phyloP scores from a whole-genome alignment of 768 basidiomycete genomes.

The Hemileccinum impolitum region DNA sequence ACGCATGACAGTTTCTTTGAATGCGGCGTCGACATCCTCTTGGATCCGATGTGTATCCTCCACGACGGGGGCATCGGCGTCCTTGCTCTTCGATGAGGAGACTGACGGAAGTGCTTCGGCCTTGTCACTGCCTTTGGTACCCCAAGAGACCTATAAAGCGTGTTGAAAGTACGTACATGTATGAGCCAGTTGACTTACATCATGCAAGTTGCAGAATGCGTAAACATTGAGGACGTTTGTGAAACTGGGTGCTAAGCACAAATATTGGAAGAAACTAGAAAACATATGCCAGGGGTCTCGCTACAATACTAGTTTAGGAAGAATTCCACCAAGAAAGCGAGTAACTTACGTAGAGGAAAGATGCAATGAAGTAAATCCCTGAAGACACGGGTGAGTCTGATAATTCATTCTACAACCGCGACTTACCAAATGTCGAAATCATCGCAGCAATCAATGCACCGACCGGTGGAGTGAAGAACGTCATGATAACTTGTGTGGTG shows the following conservation, averaged over 20 bases:
- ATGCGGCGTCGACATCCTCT: slow-evolving; percentile 86
- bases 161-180: neutral
- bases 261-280: slow-evolving; percentile 88
- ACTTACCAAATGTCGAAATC: slow-evolving; percentile 78
- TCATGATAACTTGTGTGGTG: slow-evolving; percentile 44
- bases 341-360: slow-evolving; percentile 75
- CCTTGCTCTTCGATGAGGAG: slow-evolving; percentile 78
- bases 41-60: slow-evolving; percentile 81
- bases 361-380: slow-evolving; percentile 81
- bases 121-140: slow-evolving; percentile 94
- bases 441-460: slow-evolving; percentile 84
- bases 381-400: slow-evolving; percentile 8
- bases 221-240: slow-evolving; percentile 95
- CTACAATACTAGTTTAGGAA: slow-evolving; percentile 35
- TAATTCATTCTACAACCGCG: neutral
- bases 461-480: slow-evolving; percentile 72
- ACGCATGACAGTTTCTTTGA: slow-evolving; percentile 88
- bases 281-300: slow-evolving; percentile 99
- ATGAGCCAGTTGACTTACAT: slow-evolving; percentile 43
- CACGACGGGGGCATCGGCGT: slow-evolving; percentile 71
- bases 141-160: slow-evolving; percentile 72
- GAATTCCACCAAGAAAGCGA: neutral
- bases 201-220: slow-evolving; percentile 95
- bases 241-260: slow-evolving; percentile 88
- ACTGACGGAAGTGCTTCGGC: slow-evolving; percentile 89